Conservation (phyloP, 805 yeast genomes). For the Zygosaccharomyces kombuchaensis region DNA sequence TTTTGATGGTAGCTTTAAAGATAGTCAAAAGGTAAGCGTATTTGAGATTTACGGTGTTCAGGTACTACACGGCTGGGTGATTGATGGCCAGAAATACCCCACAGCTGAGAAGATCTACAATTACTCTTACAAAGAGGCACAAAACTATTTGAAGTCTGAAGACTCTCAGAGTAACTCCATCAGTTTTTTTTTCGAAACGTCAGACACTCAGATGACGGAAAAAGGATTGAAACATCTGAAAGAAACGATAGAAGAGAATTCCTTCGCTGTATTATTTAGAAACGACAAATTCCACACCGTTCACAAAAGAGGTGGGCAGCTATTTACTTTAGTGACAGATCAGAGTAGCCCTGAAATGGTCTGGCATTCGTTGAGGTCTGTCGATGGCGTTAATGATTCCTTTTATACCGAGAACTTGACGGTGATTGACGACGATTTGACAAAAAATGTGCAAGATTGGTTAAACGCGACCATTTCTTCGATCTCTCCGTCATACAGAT, state of each 20-base stretch:
- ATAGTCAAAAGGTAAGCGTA: conserved; percentile 48
- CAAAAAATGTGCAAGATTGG: conserved; percentile 77
- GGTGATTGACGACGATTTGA: conserved; percentile 55
- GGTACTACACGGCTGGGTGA: conserved; percentile 81
- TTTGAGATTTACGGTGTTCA: conserved; percentile 56
- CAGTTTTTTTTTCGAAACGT: conserved; percentile 49
- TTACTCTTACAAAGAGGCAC: conserved; percentile 56
- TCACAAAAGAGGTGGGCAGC: conserved; percentile 44
- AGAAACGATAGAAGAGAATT: conserved; percentile 44
- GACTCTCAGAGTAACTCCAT: conserved; percentile 31
- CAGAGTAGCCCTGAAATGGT: conserved; percentile 47
- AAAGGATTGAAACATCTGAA: conserved; percentile 54
- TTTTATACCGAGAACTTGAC: conserved; percentile 63
- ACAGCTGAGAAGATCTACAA: conserved; percentile 35
- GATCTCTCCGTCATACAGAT: conserved; percentile 44
- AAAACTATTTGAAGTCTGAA: conserved; percentile 42
- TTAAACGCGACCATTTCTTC: conserved; percentile 68
- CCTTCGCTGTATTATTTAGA: conserved; percentile 70
- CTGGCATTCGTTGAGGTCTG: conserved; percentile 75
- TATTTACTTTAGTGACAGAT: conserved; percentile 72
- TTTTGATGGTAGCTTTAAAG: conserved; percentile 56
- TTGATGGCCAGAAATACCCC: conserved; percentile 38
- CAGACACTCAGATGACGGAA: conserved; percentile 72
- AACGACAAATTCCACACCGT: conserved; percentile 85
- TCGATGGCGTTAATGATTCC: conserved; percentile 61